Evolutionary conservation across 306 rosid species (phyloP).

Genomic region (Castanea crenata): DNA sequence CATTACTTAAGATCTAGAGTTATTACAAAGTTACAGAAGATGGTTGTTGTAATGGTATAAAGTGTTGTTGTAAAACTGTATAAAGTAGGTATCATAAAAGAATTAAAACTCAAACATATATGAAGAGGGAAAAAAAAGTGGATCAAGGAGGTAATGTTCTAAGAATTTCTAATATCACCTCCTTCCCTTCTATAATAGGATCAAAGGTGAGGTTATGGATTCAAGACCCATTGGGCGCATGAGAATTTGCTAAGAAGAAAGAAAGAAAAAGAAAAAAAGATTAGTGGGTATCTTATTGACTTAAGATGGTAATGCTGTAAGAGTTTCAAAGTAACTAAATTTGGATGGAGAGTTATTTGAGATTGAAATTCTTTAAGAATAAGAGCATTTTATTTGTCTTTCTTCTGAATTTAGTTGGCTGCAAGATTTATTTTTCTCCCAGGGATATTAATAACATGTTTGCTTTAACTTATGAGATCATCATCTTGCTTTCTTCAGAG

Average conservation of each 20-base stretch:
- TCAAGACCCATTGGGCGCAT: too few species aligned
- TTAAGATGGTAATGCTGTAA: not conserved
- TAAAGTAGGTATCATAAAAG: not conserved
- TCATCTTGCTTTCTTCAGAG: conserved; percentile 57
- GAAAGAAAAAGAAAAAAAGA: too few species aligned
- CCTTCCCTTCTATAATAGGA: too few species aligned
- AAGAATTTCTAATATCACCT: too few species aligned
- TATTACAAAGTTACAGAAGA: not conserved
- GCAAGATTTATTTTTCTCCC: not conserved
- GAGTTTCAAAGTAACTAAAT: not conserved
- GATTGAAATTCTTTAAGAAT: not conserved
- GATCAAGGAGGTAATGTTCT: not conserved
- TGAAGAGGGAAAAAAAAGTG: not conserved
- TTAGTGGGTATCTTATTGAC: not conserved
- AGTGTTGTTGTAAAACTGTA: too few species aligned
- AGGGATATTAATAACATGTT: not conserved
- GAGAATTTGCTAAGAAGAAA: too few species aligned
- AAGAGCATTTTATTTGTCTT: not conserved
- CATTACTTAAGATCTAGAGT: not conserved
- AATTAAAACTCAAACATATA: not conserved
- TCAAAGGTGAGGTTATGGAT: too few species aligned
- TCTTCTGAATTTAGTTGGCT: not conserved
- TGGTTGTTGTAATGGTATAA: not conserved
- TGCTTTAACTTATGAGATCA: conserved; percentile 4
- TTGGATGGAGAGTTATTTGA: not conserved